Evolutionary conservation across 2,329 filamentous ascomycete species (phyloP).

Genomic region (Aureobasidium pullulans): DNA sequence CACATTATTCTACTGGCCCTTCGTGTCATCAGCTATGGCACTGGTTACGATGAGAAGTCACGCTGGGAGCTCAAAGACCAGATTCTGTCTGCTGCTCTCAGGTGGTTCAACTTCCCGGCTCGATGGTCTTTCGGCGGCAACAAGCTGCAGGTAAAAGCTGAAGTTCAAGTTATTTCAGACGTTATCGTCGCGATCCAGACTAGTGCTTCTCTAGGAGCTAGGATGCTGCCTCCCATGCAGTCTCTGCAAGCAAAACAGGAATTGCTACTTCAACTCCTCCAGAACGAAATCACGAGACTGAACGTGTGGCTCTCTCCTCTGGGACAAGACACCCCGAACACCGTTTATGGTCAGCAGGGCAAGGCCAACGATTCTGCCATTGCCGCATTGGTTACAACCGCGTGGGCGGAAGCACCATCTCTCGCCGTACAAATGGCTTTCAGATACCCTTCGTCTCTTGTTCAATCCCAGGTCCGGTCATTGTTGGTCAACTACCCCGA

Average conservation of each 20-base stretch:
- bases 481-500: conserved; percentile 76
- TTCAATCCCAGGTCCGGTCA: conserved; percentile 70
- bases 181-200: conserved; percentile 60
- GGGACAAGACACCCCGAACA: conserved; percentile 45
- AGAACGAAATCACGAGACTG: conserved; percentile 76
- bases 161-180: conserved; percentile 73
- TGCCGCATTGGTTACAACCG: conserved; percentile 60
- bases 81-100: conserved; percentile 74
- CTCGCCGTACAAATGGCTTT: conserved; percentile 79
- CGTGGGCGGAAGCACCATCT: conserved; percentile 78
- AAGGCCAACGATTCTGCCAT: conserved; percentile 16
- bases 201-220: conserved; percentile 52
- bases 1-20: conserved; percentile 78
- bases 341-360: conserved; percentile 10
- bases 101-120: conserved; percentile 73
- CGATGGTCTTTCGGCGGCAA: conserved; percentile 95
- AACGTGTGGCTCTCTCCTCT: conserved; percentile 86
- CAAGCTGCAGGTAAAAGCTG: conserved; percentile 84
- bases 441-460: conserved; percentile 67
- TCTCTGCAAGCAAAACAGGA: conserved; percentile 72
- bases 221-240: conserved; percentile 46
- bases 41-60: conserved; percentile 53
- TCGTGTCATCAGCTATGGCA: conserved; percentile 66
- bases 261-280: conserved; percentile 70
- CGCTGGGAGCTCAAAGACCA: conserved; percentile 84